phyloP scores from a whole-genome alignment of 2,329 filamentous ascomycete genomes.

The Stachybotrys chlorohalonatus region DNA sequence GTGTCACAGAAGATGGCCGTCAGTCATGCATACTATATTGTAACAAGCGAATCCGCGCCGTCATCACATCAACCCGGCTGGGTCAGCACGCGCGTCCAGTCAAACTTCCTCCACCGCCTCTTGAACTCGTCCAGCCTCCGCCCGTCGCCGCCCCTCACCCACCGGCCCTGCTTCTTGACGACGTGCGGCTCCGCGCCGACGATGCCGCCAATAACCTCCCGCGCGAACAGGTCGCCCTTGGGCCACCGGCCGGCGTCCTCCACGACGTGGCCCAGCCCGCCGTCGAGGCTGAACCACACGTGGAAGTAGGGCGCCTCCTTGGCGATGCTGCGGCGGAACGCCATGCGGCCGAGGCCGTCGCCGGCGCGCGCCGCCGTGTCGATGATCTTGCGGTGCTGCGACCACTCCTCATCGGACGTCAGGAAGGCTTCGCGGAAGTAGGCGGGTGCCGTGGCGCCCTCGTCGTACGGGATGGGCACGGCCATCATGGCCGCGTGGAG shows the following conservation, averaged over 20 bases:
- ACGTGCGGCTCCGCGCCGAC: conserved; percentile 72
- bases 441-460: conserved; percentile 86
- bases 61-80: conserved; percentile 16
- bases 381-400: conserved; percentile 89
- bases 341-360: conserved; percentile 65
- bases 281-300: conserved; percentile 89
- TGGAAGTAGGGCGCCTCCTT: conserved; percentile 99
- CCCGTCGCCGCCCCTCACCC: conserved; percentile 61
- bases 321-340: conserved; percentile 73
- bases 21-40: no score
- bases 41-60: no score
- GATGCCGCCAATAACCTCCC: conserved; percentile 90
- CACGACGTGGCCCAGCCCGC: conserved; percentile 84
- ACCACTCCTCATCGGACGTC: conserved; percentile 83
- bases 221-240: conserved; percentile 80
- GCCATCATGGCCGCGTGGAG: conserved; percentile 79
- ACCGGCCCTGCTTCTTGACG: conserved; percentile 83
- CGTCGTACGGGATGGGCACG: conserved; percentile 79
- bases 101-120: conserved; percentile 84
- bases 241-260: conserved; percentile 85
- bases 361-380: conserved; percentile 63
- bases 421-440: conserved; percentile 96
- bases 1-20: no score
- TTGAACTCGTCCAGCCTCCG: conserved; percentile 67
- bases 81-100: conserved; percentile 62